Evolutionary conservation across 305 asterid genomes (phyloP), one percentile per base, ranked within the genome.

Genomic region (Euphrasia arctica): DNA sequence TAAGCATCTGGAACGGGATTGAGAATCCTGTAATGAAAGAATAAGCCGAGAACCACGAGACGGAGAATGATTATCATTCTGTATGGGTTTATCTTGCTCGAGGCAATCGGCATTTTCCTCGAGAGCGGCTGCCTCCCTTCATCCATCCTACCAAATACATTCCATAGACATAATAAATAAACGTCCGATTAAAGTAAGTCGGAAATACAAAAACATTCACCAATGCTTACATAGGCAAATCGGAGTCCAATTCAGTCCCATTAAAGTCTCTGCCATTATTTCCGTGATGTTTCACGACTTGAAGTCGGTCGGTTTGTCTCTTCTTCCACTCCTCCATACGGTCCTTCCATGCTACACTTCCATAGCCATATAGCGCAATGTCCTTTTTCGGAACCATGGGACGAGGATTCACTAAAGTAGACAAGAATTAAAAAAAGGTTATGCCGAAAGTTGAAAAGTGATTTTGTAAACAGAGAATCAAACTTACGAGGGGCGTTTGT

Each of bases 261-360:
- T 61, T 12, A 1, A 41, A 41, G 9, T 9, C 12, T 0, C 47
- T 12, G 2, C 47, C 75, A 54, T 65, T 66, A 72, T 60, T 70
- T 63, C 88, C 90, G 69, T 70, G 77, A 78, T 84, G 90, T 77
- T 77, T 80, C 70, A 86, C 77, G 66, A 90, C 76, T 78, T 80
- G 89, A 68, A 84, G 88, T 60, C 74, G 86, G 3, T 81, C 91
- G 51, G 67, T 72, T 79, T 88, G 97, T 72, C 79, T 78, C 73
- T 69, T 83, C 75, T 82, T 88, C 96, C 98, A 91, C 3, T 88
- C 90, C 70, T 91, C 96, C 95, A 88, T 80, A 41, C 91, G 84
- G 70, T 91, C 93, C 80, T 86, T 88, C 97, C 97, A 91, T 28
- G 95, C 86, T 68, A 88, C 93, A 91, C 97, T 91, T 67, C 97